These are phyloP conservation scores for Oryza punctata DNA, from an alignment of 176 grass and related monocot genomes.

Conservation along the genomic window DNA sequence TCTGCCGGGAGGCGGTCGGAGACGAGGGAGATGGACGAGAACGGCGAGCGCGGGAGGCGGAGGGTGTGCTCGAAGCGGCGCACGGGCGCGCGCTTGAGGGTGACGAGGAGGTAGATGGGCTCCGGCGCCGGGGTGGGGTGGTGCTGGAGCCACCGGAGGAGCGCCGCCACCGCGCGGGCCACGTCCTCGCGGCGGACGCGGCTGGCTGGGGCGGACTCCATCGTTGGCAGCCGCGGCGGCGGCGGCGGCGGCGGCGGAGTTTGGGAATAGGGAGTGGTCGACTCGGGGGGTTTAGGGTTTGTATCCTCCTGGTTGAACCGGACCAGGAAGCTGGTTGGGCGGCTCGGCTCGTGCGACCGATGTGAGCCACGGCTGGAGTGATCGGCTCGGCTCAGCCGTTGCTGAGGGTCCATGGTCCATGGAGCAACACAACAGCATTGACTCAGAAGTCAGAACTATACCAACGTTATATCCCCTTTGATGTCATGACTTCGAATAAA, in stretches of 20 bases:
- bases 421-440: background rate
- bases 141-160: conserved; percentile 59
- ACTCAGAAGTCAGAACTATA: too few species aligned
- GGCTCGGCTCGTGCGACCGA: background rate
- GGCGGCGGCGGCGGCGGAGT: background rate
- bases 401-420: background rate
- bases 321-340: background rate
- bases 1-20: conserved; percentile 38
- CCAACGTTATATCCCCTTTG: too few species aligned
- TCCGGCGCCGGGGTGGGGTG: conserved; percentile 38
- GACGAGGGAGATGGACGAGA: conserved; percentile 47
- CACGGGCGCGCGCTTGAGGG: conserved; percentile 45
- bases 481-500: too few species aligned
- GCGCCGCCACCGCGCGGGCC: conserved; percentile 50
- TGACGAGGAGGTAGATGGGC: conserved; percentile 57
- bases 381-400: background rate
- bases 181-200: conserved; percentile 42
- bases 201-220: background rate
- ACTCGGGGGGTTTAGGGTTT: conserved; percentile 18
- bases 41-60: conserved; percentile 54
- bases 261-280: background rate
- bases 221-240: conserved; percentile 27
- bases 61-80: conserved; percentile 51
- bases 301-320: conserved; percentile 11
- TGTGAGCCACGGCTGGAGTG: background rate